These are phyloP conservation scores for Coemansia sp. DNA, from an alignment of 192 early-diverging fungal species.

Conservation along the genomic window DNA sequence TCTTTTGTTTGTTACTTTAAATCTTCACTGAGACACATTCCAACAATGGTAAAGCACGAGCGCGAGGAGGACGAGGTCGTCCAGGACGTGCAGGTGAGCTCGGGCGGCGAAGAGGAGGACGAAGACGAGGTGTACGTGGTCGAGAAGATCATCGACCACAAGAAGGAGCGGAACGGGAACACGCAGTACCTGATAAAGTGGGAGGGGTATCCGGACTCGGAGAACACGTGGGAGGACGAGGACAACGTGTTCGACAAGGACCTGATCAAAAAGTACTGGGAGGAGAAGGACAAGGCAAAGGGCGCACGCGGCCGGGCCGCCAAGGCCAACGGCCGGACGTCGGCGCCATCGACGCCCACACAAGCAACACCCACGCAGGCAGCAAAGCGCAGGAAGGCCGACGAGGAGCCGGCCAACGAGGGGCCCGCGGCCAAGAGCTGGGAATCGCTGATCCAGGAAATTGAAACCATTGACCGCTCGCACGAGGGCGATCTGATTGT, in stretches of 20 bases:
- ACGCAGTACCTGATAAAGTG: slow-evolving; percentile 53
- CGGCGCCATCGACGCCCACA: neutral
- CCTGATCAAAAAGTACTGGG: slow-evolving; percentile 39
- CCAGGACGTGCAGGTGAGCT: neutral
- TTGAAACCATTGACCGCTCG: slow-evolving; percentile 25
- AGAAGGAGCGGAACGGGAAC: slow-evolving; percentile 4
- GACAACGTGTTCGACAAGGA: slow-evolving; percentile 49
- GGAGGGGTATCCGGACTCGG: slow-evolving; percentile 45
- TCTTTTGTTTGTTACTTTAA: neutral
- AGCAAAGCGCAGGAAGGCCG: slow-evolving; percentile 23
- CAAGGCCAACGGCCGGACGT: slow-evolving; percentile 5
- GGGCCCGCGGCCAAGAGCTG: slow-evolving; percentile 16
- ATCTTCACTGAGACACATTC: too few relatives aligned
- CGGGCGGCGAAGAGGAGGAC: slow-evolving; percentile 11
- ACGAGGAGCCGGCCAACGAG: neutral
- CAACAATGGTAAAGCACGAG: slow-evolving; percentile 2
- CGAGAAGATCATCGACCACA: slow-evolving; percentile 19
- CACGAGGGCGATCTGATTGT: slow-evolving; percentile 31
- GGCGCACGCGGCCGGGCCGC: neutral
- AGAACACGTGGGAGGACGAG: slow-evolving; percentile 59
- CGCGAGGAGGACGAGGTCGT: neutral
- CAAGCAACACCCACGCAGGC: neutral
- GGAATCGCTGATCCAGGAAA: slow-evolving; percentile 26
- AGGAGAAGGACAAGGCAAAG: slow-evolving; percentile 7
- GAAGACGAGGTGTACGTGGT: slow-evolving; percentile 23